Evolutionary conservation across 495 filamentous ascomycete species (phyloP).

Genomic region (Penicillium alfredii): DNA sequence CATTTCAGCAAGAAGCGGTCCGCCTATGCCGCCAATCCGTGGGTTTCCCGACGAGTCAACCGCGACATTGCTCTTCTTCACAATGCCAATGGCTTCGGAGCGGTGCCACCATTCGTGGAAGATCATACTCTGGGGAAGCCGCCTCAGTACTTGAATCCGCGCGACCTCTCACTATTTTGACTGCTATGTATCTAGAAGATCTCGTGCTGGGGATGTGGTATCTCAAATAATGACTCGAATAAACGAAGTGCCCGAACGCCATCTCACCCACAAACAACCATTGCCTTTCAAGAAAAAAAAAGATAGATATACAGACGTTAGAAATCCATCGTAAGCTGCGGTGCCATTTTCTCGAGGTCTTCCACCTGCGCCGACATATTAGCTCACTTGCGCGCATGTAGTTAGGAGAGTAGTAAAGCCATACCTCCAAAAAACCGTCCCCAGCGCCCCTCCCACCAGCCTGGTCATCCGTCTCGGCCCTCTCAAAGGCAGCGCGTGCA

Average conservation of each 20-base stretch:
- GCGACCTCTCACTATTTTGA: slow-evolving; percentile 23
- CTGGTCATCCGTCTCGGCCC: slow-evolving; percentile 37
- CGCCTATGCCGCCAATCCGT: slow-evolving; percentile 18
- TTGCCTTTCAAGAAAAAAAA: too few relatives aligned
- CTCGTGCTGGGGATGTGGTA: slow-evolving; percentile 4
- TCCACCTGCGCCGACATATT: slow-evolving; percentile 36
- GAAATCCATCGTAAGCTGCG: slow-evolving; percentile 87
- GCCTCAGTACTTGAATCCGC: slow-evolving; percentile 17
- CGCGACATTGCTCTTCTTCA: slow-evolving; percentile 23
- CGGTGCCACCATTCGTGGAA: slow-evolving; percentile 21
- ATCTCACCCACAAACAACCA: too few relatives aligned
- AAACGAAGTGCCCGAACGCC: slow-evolving; percentile 11
- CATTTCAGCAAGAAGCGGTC: slow-evolving; percentile 25
- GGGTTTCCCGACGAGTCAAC: slow-evolving; percentile 21
- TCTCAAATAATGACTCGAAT: slow-evolving; percentile 8
- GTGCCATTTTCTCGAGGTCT: slow-evolving; percentile 83
- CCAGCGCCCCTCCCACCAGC: slow-evolving; percentile 25
- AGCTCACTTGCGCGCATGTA: too few relatives aligned
- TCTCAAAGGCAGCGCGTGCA: slow-evolving; percentile 69
- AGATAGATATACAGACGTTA: too few relatives aligned
- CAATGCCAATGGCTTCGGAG: slow-evolving; percentile 22
- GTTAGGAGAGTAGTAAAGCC: too few relatives aligned
- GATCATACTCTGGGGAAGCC: slow-evolving; percentile 19
- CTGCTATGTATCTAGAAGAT: too few relatives aligned
- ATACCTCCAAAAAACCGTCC: slow-evolving; percentile 70